Percentiles rank a stretch among this genome's conserved stretches.
Conservation (phyloP, 768 basidiomycete species). For the Naganishia antarctica region DNA sequence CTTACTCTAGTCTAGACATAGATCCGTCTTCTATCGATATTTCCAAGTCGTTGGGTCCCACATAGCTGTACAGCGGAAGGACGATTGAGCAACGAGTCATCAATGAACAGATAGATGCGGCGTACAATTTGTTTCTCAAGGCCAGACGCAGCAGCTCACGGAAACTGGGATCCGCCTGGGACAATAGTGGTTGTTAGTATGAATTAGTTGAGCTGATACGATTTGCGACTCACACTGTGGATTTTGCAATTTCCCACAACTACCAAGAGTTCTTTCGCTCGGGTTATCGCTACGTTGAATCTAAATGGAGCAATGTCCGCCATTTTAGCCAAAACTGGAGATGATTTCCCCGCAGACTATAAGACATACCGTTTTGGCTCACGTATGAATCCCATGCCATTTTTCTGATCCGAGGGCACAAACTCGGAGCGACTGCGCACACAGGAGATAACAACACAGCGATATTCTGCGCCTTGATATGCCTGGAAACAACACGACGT, state of each 20-base stretch:
- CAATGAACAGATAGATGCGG: neutral
- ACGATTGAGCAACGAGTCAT: neutral
- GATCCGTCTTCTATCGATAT: slow-evolving; percentile 33
- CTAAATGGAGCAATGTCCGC: no score
- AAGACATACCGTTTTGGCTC: slow-evolving; percentile 46
- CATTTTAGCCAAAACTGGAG: no score
- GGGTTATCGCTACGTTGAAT: slow-evolving; percentile 51
- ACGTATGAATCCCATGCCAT: slow-evolving; percentile 46
- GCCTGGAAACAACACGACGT: slow-evolving; percentile 31
- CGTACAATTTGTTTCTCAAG: slow-evolving; percentile 37
- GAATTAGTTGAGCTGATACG: no score
- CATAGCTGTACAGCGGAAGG: slow-evolving; percentile 24
- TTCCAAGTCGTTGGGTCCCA: slow-evolving; percentile 32
- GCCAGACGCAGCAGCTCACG: slow-evolving; percentile 44
- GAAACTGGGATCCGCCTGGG: slow-evolving; percentile 47
- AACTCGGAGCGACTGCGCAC: slow-evolving; percentile 41
- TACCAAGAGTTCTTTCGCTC: slow-evolving; percentile 49
- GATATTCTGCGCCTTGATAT: slow-evolving; percentile 49
- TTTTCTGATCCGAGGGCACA: slow-evolving; percentile 39
- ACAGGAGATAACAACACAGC: slow-evolving; percentile 35
- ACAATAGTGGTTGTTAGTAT: neutral
- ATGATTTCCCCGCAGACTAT: no score
- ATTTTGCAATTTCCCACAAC: slow-evolving; percentile 47
- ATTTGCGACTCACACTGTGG: slow-evolving; percentile 32
- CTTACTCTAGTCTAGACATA: slow-evolving; percentile 40